Evolutionary conservation across 75 land plant genomes (phyloP), one percentile per base, ranked within the genome.

Genomic region (Pseudotsuga menziesii): DNA sequence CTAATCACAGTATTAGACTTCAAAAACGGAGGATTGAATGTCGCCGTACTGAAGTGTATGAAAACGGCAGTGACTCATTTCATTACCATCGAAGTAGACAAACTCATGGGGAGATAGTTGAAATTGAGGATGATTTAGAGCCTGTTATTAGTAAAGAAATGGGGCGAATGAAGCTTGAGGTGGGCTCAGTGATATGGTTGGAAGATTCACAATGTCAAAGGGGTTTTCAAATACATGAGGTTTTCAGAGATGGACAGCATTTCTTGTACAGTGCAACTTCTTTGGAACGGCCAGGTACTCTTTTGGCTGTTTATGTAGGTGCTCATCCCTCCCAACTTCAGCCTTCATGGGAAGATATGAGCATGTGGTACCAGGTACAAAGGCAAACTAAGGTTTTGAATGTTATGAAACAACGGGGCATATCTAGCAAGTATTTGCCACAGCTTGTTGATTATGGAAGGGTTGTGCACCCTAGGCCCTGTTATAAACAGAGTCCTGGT

Each of bases 401-500:
- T 58, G 72, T 83, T 13, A 87, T 93, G 91, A 93, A 89, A 58
- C 91, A 93, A 56, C 81, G 83, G 75, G 95, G 89, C 25, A n/a
- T 93, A 22, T 89, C 89, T 36, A 87, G 89, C 83, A 91, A 82
- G 74, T 87, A 91, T 77, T 74, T 97, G 59, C 96, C 99, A 17
- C 86, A 91, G 72, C 73, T 97, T 25, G 85, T 82, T 77, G 92
- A 89, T 39, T 97, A 96, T 57, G 99, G 99, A 2, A 80, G 92
- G 59, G 83, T 97, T n/a, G 67, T 97, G 80, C 98, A 97, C 58
- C 92, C 92, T 35, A 96, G 96, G 66, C 80, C 85, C n/a, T 97
- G 99, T 75, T 73, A 48, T 22, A 93, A 78, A 75, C 74, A 85
- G 26, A 81, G 83, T 71, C 63, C 88, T 44, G 81, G 86, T 66